These are phyloP conservation scores for Candida pini DNA, from an alignment of 805 yeast genomes.

Conservation along the genomic window DNA sequence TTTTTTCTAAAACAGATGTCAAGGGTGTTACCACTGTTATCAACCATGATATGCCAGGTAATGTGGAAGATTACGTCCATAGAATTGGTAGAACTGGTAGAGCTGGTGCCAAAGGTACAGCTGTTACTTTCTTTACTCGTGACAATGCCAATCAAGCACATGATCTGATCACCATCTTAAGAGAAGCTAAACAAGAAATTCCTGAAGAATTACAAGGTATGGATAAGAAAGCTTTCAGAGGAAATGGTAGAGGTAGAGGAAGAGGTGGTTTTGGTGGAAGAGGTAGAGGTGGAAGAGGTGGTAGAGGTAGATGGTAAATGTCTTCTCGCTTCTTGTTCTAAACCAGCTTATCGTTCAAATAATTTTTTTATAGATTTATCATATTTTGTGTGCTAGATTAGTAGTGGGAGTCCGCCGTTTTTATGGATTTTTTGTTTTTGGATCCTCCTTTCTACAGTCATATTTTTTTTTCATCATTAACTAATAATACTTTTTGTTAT, in stretches of 20 bases:
- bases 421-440: too few relatives aligned
- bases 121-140: conserved; percentile 88
- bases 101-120: conserved; percentile 96
- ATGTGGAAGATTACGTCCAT: conserved; percentile 97
- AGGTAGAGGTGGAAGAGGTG: conserved; percentile 46
- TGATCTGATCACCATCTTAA: conserved; percentile 81
- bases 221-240: conserved; percentile 71
- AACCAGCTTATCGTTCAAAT: too few relatives aligned
- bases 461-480: too few relatives aligned
- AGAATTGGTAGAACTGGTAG: conserved; percentile 99
- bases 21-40: conserved; percentile 93
- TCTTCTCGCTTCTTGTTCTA: conserved; percentile 3
- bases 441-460: too few relatives aligned
- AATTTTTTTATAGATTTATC: too few relatives aligned
- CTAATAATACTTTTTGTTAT: too few relatives aligned
- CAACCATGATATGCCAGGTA: conserved; percentile 96
- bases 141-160: conserved; percentile 85
- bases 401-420: too few relatives aligned
- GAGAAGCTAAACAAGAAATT: conserved; percentile 90
- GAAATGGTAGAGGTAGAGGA: conserved; percentile 49
- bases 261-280: conserved; percentile 50
- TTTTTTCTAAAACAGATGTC: conserved; percentile 64
- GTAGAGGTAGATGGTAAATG: too few relatives aligned
- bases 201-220: conserved; percentile 74
- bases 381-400: too few relatives aligned